Percentiles rank a stretch among this genome's conserved stretches.
phyloP scores from a whole-genome alignment of 2,329 filamentous ascomycete species.

The Ophiostoma sp. region DNA sequence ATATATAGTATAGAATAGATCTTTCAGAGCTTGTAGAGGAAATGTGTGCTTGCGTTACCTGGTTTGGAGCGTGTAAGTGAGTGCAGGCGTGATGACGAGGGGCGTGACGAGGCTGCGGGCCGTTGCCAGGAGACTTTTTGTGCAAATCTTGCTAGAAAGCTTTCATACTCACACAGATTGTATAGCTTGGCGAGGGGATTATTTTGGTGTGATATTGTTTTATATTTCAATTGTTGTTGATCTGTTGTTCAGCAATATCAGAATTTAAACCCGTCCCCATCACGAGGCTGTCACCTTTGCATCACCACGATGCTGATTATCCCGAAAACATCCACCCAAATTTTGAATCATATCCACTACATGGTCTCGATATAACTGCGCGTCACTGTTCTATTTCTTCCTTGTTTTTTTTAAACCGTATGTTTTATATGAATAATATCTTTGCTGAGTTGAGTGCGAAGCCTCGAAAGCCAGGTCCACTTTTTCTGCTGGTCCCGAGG shows the following conservation, averaged over 20 bases:
- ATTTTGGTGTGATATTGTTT: not conserved
- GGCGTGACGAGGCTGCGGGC: not conserved
- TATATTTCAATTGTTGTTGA: not conserved
- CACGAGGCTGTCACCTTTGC: not conserved
- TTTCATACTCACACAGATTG: not conserved
- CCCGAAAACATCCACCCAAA: not conserved
- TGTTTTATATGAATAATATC: not conserved
- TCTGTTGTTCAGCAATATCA: not conserved
- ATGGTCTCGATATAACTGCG: not conserved
- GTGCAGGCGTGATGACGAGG: not conserved
- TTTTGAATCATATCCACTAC: not conserved
- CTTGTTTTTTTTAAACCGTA: too few relatives aligned
- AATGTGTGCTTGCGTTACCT: not conserved
- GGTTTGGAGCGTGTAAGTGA: not conserved
- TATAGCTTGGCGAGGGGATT: not conserved
- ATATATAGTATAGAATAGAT: not conserved
- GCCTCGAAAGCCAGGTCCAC: not conserved
- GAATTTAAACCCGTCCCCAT: not conserved
- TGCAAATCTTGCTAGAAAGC: not conserved
- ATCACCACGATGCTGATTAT: not conserved
- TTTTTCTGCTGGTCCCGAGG: not conserved
- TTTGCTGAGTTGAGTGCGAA: not conserved
- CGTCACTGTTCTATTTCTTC: not conserved
- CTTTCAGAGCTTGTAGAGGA: not conserved
- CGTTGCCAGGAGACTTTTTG: not conserved